Evolutionary conservation across 1,139 yeast genomes (phyloP).

Genomic region (Candida tropicalis): DNA sequence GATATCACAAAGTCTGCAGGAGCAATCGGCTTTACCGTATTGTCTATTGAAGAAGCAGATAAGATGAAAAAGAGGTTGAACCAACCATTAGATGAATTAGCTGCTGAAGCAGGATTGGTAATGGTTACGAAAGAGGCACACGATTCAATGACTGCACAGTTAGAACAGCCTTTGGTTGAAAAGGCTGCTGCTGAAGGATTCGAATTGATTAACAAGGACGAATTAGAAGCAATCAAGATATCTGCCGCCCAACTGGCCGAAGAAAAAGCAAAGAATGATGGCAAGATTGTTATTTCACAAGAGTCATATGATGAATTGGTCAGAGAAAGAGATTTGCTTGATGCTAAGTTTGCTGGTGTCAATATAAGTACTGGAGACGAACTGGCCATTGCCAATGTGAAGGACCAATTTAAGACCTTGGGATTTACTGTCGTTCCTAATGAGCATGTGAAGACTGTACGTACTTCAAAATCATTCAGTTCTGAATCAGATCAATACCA

Average conservation of each 20-base stretch:
- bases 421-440: slow-evolving; percentile 26
- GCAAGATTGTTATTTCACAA: slow-evolving; percentile 27
- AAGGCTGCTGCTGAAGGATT: slow-evolving; percentile 24
- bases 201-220: slow-evolving; percentile 13
- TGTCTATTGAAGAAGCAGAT: slow-evolving; percentile 23
- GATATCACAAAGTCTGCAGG: slow-evolving; percentile 30
- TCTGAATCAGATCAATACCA: slow-evolving; percentile 8
- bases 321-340: slow-evolving; percentile 12
- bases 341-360: slow-evolving; percentile 9
- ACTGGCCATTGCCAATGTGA: slow-evolving; percentile 3
- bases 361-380: slow-evolving; percentile 8
- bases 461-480: slow-evolving; percentile 7
- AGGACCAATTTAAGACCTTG: slow-evolving; percentile 13
- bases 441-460: slow-evolving; percentile 19
- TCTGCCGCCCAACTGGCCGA: slow-evolving; percentile 18
- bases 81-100: slow-evolving; percentile 21
- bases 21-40: slow-evolving; percentile 29
- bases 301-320: slow-evolving; percentile 22
- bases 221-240: slow-evolving; percentile 15
- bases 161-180: slow-evolving; percentile 26
- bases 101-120: slow-evolving; percentile 35
- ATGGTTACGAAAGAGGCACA: slow-evolving; percentile 37
- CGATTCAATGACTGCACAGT: slow-evolving; percentile 21
- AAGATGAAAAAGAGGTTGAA: not conserved
- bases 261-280: slow-evolving; percentile 27